Conservation (phyloP, 441 rosid genomes). For the Erysimum pusillum region DNA sequence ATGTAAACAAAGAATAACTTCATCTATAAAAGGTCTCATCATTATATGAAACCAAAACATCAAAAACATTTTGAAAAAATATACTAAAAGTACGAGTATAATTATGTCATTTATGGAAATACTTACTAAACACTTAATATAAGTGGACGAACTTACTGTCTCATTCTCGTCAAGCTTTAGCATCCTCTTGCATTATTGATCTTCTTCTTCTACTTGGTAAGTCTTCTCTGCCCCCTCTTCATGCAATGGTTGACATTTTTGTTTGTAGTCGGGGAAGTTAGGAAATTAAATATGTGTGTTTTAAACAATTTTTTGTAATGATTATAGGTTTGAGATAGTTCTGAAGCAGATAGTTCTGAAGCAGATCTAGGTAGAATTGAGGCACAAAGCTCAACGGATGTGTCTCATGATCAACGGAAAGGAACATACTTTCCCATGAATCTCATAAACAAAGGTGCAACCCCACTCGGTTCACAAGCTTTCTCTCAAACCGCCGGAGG, state of each 20-base stretch:
- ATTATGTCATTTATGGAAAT: background rate
- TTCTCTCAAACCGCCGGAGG: background rate
- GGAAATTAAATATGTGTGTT: background rate
- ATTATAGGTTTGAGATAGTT: background rate
- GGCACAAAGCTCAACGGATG: background rate
- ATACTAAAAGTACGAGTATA: background rate
- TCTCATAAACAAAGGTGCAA: background rate
- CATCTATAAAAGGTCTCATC: background rate
- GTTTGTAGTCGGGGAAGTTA: background rate
- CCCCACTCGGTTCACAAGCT: background rate
- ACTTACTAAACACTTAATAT: background rate
- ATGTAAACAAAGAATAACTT: constrained; percentile 21
- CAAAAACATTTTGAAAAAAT: background rate
- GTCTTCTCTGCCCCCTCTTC: background rate
- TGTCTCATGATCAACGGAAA: background rate
- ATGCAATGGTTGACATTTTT: background rate
- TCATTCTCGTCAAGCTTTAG: background rate
- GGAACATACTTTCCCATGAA: background rate
- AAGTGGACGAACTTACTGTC: background rate
- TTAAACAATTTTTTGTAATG: background rate
- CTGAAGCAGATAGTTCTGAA: background rate
- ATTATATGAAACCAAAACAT: background rate
- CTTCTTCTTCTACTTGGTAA: constrained; percentile 2
- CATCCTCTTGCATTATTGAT: background rate
- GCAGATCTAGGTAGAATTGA: background rate